phyloP scores from a whole-genome alignment of 192 early-diverging fungal genomes.

The Gryganskiella cystojenkinii region DNA sequence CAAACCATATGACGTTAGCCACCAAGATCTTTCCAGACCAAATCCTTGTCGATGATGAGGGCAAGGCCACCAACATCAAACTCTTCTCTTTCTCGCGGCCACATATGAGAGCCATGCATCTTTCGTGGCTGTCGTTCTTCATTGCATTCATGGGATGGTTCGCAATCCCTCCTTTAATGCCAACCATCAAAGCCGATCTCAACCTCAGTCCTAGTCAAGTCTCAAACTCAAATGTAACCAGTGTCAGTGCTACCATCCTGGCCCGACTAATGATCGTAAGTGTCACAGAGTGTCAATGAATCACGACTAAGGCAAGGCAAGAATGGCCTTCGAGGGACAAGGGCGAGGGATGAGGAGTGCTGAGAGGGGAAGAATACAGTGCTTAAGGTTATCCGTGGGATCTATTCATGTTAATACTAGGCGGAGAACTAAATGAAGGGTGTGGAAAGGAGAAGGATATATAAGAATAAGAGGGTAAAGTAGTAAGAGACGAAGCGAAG shows the following conservation, averaged over 20 bases:
- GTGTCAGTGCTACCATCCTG: conserved; percentile 67
- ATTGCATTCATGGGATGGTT: conserved; percentile 68
- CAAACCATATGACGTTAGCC: conserved; percentile 15
- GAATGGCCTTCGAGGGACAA: too few species aligned
- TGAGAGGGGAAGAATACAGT: too few species aligned
- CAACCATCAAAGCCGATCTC: conserved; percentile 65
- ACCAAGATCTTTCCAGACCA: conserved; percentile 30
- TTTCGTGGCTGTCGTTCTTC: conserved; percentile 56
- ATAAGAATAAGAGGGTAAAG: too few species aligned
- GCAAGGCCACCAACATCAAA: conserved; percentile 54
- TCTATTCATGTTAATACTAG: too few species aligned
- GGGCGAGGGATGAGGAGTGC: too few species aligned
- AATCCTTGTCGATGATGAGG: conserved; percentile 37
- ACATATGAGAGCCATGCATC: conserved; percentile 50
- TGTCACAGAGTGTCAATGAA: too few species aligned
- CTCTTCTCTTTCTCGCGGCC: conserved; percentile 39
- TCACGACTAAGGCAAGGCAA: too few species aligned
- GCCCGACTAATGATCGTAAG: conserved; percentile 59
- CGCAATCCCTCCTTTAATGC: conserved; percentile 66
- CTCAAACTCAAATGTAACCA: conserved; percentile 57
- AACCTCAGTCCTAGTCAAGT: conserved; percentile 57
- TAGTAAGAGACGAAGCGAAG: too few species aligned
- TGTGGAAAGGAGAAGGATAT: too few species aligned
- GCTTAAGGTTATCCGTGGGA: too few species aligned
- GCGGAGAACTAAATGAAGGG: too few species aligned